Evolutionary conservation across 2,329 filamentous ascomycete species (phyloP), one percentile per base, ranked within the genome.

Genomic region (Colletotrichum euphorbiae): DNA sequence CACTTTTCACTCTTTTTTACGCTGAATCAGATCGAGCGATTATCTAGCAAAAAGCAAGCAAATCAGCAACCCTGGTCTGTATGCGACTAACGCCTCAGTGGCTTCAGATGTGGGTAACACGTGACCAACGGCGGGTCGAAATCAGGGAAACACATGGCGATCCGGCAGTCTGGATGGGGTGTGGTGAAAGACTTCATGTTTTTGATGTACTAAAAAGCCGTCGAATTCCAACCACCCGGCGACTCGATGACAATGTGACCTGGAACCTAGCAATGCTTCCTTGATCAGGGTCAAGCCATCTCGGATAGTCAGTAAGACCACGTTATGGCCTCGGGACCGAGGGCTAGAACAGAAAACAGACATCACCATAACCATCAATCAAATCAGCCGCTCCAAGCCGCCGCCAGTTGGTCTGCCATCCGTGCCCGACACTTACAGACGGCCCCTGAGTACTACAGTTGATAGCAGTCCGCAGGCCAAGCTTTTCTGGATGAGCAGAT

Each of bases 401-500:
- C 21, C 17, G n/a, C 52, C 45, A 45, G 21, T 13, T 54, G 51
- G 40, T 28, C 31, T n/a, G n/a, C 31, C 38, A 64, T 68, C 60
- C 33, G 60, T 68, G 65, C 60, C 33, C 15, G 6, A 7, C 15
- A 33, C 31, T 46, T 54, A 48, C 61, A 33, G 65, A 65, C 61
- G 36, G 62, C 17, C 46, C 65, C 40, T 55, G 48, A 43, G 17
- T 19, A 19, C n/a, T 54, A 28, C 52, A 58, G n/a, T 33, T 38
- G 4, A 65, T 19, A 31, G 40, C n/a, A 28, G 24, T 33, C 33
- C 17, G 15, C 17, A 28, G 43, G 60, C 54, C 61, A 65, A 65
- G 65, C 46, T 68, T 68, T 67, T 19, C 38, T 52, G 54, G 46
- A 31, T 54, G 38, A 17, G 38, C n/a, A 59, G 46, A 59, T 55